phyloP scores from a whole-genome alignment of 2,329 filamentous ascomycete genomes.

The Diatrype stigma region DNA sequence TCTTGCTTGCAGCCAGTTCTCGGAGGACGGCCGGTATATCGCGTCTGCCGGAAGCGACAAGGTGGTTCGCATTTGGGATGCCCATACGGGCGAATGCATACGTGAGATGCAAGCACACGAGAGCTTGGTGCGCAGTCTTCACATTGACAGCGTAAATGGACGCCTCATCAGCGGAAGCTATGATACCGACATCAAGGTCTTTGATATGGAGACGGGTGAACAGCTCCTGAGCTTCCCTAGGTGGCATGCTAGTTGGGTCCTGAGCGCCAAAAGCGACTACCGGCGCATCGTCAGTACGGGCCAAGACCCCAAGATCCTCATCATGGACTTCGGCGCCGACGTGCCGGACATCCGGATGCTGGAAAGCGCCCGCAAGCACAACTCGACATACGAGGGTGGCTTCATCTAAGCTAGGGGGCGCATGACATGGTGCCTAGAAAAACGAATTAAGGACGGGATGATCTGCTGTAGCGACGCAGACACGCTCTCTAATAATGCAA shows the following conservation, averaged over 20 bases:
- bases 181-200: constrained; percentile 93
- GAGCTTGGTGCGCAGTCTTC: constrained; percentile 81
- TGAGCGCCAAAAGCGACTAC: constrained; percentile 95
- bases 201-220: constrained; percentile 76
- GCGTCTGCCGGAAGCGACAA: constrained; percentile 94
- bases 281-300: constrained; percentile 90
- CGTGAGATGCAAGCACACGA: constrained; percentile 78
- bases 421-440: neutral
- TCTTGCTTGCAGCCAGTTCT: constrained; percentile 93
- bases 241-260: constrained; percentile 95
- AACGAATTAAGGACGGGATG: neutral
- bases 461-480: neutral
- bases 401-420: constrained; percentile 33
- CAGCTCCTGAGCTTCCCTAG: constrained; percentile 82
- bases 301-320: constrained; percentile 85
- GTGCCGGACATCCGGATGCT: constrained; percentile 56
- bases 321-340: constrained; percentile 82
- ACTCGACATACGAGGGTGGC: constrained; percentile 26
- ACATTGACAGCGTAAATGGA: constrained; percentile 82
- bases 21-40: constrained; percentile 88
- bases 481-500: neutral
- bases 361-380: constrained; percentile 39
- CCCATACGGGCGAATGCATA: constrained; percentile 80
- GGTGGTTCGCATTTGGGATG: constrained; percentile 93
- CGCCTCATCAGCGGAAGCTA: constrained; percentile 90